Conservation (phyloP, 139 green algal genomes). For the Micractinium conductrix region DNA sequence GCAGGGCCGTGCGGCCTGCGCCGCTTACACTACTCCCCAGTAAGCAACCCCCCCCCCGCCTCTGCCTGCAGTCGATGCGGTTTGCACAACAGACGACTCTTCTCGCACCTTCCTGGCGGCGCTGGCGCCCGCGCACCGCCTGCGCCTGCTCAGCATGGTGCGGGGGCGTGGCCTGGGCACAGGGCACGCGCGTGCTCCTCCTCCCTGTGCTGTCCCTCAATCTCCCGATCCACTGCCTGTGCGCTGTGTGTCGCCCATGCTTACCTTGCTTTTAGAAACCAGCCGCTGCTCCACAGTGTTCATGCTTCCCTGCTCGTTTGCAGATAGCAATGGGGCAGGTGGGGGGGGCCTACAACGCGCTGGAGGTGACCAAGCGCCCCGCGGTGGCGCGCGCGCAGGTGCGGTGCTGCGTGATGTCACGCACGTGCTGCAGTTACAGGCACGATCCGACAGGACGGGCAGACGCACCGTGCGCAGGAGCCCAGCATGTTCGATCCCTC, state of each 20-base stretch:
- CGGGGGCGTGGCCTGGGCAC: background rate
- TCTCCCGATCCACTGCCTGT: too few species aligned
- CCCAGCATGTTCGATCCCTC: too few species aligned
- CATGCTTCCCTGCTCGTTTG: background rate
- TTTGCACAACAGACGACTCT: conserved; percentile 12
- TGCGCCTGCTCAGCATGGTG: conserved; percentile 55
- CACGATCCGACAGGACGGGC: too few species aligned
- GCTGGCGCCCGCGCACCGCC: conserved; percentile 40
- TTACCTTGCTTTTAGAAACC: background rate
- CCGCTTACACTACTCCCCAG: too few species aligned
- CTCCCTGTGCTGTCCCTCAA: too few species aligned
- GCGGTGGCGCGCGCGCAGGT: background rate
- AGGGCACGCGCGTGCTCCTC: too few species aligned
- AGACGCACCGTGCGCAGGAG: too few species aligned
- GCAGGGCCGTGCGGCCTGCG: background rate
- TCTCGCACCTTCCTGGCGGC: conserved; percentile 31
- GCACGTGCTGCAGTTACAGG: too few species aligned
- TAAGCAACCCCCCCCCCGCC: background rate
- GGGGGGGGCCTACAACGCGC: background rate
- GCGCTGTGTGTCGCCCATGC: background rate
- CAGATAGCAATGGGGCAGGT: conserved; percentile 19
- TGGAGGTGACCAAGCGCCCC: background rate
- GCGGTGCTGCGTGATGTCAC: too few species aligned
- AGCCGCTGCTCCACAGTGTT: too few species aligned
- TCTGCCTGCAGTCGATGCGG: background rate